Evolutionary conservation across 2,329 filamentous ascomycete species (phyloP), one percentile per base, ranked within the genome.

Genomic region (Colletotrichum sojae): DNA sequence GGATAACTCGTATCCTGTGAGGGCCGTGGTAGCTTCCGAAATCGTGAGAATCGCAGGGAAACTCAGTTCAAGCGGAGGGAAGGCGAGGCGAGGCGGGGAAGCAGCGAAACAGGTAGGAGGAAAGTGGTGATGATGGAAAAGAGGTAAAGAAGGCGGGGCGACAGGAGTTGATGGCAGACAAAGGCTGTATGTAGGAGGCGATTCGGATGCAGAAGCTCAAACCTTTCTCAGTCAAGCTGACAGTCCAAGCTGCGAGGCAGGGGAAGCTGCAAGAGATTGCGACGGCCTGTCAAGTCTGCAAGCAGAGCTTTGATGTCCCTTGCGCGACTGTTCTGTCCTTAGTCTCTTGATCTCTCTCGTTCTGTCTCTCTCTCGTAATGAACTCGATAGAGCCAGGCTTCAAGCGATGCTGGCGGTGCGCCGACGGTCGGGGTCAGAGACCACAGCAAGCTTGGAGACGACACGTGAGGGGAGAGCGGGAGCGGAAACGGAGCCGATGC

Each of bases 141-240:
- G 63, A 71, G 69, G 40, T 40, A 49, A 56, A 65, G 58, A 67
- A 68, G 68, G 59, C 25, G 57, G 63, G 57, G 54, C 25, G 57
- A 52, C 52, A 67, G 46, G 56, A 70, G 57, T 36, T 71, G 67
- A 63, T 67, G 70, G 63, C 63, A 61, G 59, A 54, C 64, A 58
- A 71, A 71, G 68, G 66, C 73, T 73, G 72, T 71, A 72, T 69
- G 71, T 67, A 70, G 67, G 70, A 72, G 69, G 75, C 75, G 76
- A 77, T 72, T 72, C 76, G 77, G 74, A 78, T 69, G 75, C 75
- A 73, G 75, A 74, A 74, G 75, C 76, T 78, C 78, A 80, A 80
- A 80, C 78, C 78, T 80, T 79, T 78, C 74, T 77, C 75, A 71
- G 73, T 73, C 74, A 75, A 77, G 75, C 71, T 65, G 73, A 72